A percentile compares a stretch with the other conserved stretches of the same genome.
Evolutionary conservation across 805 yeast genomes (phyloP).

Genomic region (Saccharomycopsis fodiens): DNA sequence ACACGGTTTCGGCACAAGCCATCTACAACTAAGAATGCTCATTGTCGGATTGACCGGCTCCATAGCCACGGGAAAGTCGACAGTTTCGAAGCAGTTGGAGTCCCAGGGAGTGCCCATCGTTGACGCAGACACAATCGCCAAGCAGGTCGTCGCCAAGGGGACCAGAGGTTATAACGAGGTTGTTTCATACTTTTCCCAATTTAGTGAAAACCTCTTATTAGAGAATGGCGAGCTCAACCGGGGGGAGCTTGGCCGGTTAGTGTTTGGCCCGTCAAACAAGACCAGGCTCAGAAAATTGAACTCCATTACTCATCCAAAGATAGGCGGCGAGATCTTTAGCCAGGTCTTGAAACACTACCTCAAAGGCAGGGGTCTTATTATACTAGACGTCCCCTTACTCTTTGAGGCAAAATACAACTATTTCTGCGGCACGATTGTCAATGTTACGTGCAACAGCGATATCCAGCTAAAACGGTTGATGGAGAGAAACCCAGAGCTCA

Average conservation of each 20-base stretch:
- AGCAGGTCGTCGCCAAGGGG: conserved; percentile 80
- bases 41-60: conserved; percentile 96
- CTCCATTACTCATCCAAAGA: conserved; percentile 81
- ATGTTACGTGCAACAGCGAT: conserved; percentile 52
- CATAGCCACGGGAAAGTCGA: conserved; percentile 93
- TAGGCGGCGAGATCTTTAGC: conserved; percentile 48
- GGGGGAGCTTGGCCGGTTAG: conserved; percentile 65
- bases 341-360: conserved; percentile 53
- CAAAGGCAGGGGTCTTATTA: conserved; percentile 47
- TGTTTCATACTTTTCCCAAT: conserved; percentile 43
- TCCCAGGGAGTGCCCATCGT: conserved; percentile 51
- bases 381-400: conserved; percentile 84
- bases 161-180: conserved; percentile 60
- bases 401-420: conserved; percentile 71
- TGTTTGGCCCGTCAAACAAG: conserved; percentile 52
- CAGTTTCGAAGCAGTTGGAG: conserved; percentile 62
- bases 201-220: conserved; percentile 24
- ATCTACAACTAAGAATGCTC: conserved; percentile 55
- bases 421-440: conserved; percentile 64
- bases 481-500: conserved; percentile 59
- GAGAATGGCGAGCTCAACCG: conserved; percentile 54
- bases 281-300: conserved; percentile 56
- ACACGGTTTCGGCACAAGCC: neutral
- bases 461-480: conserved; percentile 58
- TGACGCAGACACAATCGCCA: conserved; percentile 89